Evolutionary conservation across 2,329 filamentous ascomycete species (phyloP).

Genomic region (Hymenoscyphus albidus): DNA sequence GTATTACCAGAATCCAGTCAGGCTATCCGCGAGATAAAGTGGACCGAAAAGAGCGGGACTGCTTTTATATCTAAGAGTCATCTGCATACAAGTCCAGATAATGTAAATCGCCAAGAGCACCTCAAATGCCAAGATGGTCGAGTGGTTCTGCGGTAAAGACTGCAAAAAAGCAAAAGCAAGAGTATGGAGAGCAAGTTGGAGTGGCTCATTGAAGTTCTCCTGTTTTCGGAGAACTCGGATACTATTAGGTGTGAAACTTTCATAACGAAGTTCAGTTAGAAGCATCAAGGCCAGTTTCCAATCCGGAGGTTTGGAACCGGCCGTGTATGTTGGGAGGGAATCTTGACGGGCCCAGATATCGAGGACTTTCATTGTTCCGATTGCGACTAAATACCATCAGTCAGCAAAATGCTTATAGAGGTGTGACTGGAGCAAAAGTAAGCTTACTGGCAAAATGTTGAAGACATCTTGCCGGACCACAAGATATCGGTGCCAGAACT

Average conservation of each 20-base stretch:
- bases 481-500: conserved; percentile 33
- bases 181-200: conserved; percentile 37
- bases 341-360: conserved; percentile 39
- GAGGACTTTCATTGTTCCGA: conserved; percentile 40
- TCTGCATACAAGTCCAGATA: conserved; percentile 39
- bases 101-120: conserved; percentile 40
- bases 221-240: conserved; percentile 33
- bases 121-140: conserved; percentile 38
- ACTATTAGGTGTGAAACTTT: conserved; percentile 41
- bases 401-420: conserved; percentile 16
- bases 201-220: conserved; percentile 37
- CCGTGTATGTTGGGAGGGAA: conserved; percentile 35
- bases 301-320: conserved; percentile 28
- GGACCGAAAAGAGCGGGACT: conserved; percentile 40
- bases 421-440: neutral
- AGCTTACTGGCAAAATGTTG: conserved; percentile 37
- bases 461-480: conserved; percentile 32
- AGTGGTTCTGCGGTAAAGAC: conserved; percentile 35
- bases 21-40: conserved; percentile 37
- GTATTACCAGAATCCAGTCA: conserved; percentile 38
- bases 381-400: conserved; percentile 32
- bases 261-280: conserved; percentile 41
- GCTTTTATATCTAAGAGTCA: conserved; percentile 37
- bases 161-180: conserved; percentile 36
- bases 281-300: conserved; percentile 35